Evolutionary conservation across 495 filamentous ascomycete genomes (phyloP).

Genomic region (Penicillium ochrochloron): DNA sequence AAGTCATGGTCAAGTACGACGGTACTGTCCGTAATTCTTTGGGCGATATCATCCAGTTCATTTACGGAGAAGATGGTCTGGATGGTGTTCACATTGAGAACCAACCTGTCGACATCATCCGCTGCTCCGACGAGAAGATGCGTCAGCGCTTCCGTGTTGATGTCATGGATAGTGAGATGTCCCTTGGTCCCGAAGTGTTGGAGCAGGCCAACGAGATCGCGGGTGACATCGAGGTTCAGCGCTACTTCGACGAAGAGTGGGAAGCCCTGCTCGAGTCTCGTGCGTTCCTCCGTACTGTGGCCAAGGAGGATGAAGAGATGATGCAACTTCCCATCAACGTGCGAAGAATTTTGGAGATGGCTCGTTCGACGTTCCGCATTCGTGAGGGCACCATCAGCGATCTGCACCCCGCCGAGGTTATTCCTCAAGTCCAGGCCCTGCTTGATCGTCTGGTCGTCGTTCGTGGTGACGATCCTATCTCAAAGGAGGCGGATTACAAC

Average conservation of each 20-base stretch:
- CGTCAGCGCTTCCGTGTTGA: conserved; percentile 85
- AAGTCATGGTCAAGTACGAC: conserved; percentile 97
- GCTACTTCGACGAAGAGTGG: conserved; percentile 85
- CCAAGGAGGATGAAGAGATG: conserved; percentile 71
- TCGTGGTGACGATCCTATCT: conserved; percentile 80
- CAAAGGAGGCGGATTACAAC: conserved; percentile 82
- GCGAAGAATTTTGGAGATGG: conserved; percentile 84
- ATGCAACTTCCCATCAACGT: conserved; percentile 94
- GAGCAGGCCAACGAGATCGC: conserved; percentile 87
- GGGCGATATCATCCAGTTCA: conserved; percentile 95
- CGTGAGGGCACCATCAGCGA: conserved; percentile 84
- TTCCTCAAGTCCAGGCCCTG: conserved; percentile 76
- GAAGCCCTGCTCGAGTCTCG: conserved; percentile 77
- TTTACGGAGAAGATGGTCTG: conserved; percentile 96
- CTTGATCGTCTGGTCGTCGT: conserved; percentile 81
- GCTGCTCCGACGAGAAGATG: conserved; percentile 72
- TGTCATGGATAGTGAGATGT: conserved; percentile 82
- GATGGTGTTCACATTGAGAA: conserved; percentile 91
- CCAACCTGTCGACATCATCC: conserved; percentile 85
- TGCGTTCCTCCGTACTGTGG: conserved; percentile 69
- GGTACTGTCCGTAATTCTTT: conserved; percentile 96
- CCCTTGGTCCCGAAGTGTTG: conserved; percentile 67
- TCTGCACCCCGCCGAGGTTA: conserved; percentile 84
- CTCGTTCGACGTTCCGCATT: conserved; percentile 87
- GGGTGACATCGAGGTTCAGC: conserved; percentile 83